A percentile compares a stretch with the other conserved stretches of the same genome.
Conservation (phyloP, 352 stramenopile genomes). For the Phytophthora foliorum region DNA sequence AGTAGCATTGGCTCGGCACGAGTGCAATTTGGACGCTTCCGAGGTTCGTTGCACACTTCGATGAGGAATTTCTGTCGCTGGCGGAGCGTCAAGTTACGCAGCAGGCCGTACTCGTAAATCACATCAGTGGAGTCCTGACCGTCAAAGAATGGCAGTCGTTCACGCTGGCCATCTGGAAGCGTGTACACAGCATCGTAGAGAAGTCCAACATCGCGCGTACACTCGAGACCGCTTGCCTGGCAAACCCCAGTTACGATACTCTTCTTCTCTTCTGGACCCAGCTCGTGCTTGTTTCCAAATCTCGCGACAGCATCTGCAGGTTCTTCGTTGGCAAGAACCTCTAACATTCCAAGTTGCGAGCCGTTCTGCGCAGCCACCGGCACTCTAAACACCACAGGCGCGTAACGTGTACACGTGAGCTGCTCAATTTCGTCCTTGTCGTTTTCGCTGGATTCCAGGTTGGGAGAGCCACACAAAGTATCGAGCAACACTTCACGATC, state of each 20-base stretch:
- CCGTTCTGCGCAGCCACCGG: slow-evolving; percentile 72
- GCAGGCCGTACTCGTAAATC: slow-evolving; percentile 77
- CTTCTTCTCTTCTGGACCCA: slow-evolving; percentile 64
- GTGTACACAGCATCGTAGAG: slow-evolving; percentile 76
- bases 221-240: slow-evolving; percentile 57
- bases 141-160: slow-evolving; percentile 78
- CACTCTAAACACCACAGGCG: slow-evolving; percentile 66
- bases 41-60: slow-evolving; percentile 75
- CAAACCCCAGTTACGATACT: slow-evolving; percentile 68
- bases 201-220: slow-evolving; percentile 62
- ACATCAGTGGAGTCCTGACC: slow-evolving; percentile 79
- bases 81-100: slow-evolving; percentile 74
- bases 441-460: slow-evolving; percentile 3
- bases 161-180: slow-evolving; percentile 51
- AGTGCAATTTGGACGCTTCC: slow-evolving; percentile 76
- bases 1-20: slow-evolving; percentile 81
- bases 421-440: slow-evolving; percentile 25
- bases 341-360: slow-evolving; percentile 65
- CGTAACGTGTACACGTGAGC: slow-evolving; percentile 65
- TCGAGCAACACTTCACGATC: slow-evolving; percentile 61
- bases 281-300: slow-evolving; percentile 79
- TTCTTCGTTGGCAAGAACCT: slow-evolving; percentile 74
- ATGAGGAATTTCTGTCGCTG: slow-evolving; percentile 77
- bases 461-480: slow-evolving; percentile 48
- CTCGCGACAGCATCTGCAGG: slow-evolving; percentile 75